Evolutionary conservation across 2,329 filamentous ascomycete species (phyloP), one percentile per base, ranked within the genome.

Genomic region (Phyllosticta paracitricarpa): DNA sequence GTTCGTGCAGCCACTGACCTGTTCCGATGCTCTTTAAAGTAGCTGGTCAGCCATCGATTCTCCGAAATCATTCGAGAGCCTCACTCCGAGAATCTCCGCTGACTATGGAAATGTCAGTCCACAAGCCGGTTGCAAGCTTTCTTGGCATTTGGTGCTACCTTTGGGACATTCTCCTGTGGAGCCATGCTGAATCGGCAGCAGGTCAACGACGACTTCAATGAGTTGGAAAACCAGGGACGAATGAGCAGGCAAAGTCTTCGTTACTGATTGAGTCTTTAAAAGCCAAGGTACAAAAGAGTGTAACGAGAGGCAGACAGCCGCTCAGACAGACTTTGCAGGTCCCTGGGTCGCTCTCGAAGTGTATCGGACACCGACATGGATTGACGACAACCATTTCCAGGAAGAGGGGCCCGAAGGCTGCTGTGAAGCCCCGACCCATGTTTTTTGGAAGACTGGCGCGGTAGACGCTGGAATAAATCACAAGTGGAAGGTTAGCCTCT

Each of bases 51-150:
- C 54, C 7, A 57, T 24, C 30, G 19, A n/a, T 24, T 35, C 26
- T 22, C 58, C 26, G 2, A 53, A 9, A 17, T 22, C 33, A 6
- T 24, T 6, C n/a, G 19, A n/a, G 53, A 26, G 53, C 66, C 73
- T 59, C 69, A 75, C 73, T 57, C 73, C 73, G 54, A 76, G 70
- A 35, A 75, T 65, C 62, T 71, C 72, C 54, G 73, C 73, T 61
- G 72, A 70, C 73, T 75, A 59, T 54, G 26, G n/a, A 59, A 3
- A 55, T 28, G 60, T 73, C 58, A 74, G 70, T 59, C 56, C 14
- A 14, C 6, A 8, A 22, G 30, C 17, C 17, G 51, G n/a, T 30
- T 30, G 24, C 17, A 55, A 9, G 17, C 2, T 51, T 7, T 24
- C 30, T 25, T 8, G 33, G 24, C 17, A 58, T 5, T 19, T 48